These are phyloP conservation scores for Pulveroboletus sp. DNA, from an alignment of 768 basidiomycete species.

Conservation along the genomic window DNA sequence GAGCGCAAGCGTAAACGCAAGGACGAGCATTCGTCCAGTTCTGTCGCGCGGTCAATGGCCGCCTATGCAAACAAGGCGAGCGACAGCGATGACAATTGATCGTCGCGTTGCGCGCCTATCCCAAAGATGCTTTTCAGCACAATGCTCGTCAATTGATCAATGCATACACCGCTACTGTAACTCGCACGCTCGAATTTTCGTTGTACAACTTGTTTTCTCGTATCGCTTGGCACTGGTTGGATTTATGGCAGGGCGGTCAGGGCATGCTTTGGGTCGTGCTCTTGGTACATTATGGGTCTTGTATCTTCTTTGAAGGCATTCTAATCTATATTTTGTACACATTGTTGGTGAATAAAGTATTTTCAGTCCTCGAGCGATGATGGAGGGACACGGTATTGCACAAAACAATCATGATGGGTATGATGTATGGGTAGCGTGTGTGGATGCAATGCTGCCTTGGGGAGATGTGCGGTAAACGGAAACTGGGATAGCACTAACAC, in stretches of 20 bases:
- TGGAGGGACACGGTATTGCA: not conserved
- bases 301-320: not conserved
- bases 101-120: not conserved
- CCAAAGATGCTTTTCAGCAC: no score
- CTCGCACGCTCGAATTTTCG: constrained; percentile 2
- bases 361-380: not conserved
- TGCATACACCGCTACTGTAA: no score
- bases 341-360: not conserved
- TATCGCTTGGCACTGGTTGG: constrained; percentile 6
- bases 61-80: constrained; percentile 13
- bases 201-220: constrained; percentile 15
- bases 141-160: no score
- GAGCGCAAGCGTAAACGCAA: constrained; percentile 37
- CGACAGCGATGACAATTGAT: constrained; percentile 26
- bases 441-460: not conserved
- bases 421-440: not conserved
- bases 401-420: not conserved
- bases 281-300: constrained; percentile 5
- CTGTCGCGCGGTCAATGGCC: constrained; percentile 3
- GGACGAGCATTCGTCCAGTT: constrained; percentile 8
- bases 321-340: constrained; percentile 10
- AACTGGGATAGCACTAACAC: constrained; percentile 42
- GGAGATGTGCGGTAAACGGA: not conserved
- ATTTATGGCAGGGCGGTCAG: constrained; percentile 3
- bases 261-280: not conserved